phyloP scores from a whole-genome alignment of 108 stramenopile species.

The Skeletonema grethae region DNA sequence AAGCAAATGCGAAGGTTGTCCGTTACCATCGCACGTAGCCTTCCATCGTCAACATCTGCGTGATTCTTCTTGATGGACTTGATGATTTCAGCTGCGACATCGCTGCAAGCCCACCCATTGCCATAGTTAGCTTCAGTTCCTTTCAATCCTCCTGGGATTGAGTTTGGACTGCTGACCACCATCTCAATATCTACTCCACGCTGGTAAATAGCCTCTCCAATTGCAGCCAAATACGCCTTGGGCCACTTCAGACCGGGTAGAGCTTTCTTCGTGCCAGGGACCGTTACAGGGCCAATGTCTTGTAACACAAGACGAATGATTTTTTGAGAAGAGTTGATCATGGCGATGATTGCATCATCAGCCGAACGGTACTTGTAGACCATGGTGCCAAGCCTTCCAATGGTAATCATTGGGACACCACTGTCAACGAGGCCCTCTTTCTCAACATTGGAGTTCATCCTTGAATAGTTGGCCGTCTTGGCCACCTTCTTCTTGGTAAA shows the following conservation, averaged over 20 bases:
- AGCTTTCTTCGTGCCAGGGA: conserved; percentile 43
- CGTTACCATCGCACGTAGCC: conserved; percentile 32
- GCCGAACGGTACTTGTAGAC: conserved; percentile 21
- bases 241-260: conserved; percentile 50
- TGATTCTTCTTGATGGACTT: conserved; percentile 46
- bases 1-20: conserved; percentile 54
- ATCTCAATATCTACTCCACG: conserved; percentile 52
- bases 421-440: not conserved
- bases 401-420: conserved; percentile 42
- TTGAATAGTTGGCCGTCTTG: conserved; percentile 4
- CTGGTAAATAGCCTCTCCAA: conserved; percentile 43
- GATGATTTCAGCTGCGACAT: conserved; percentile 62
- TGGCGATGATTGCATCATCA: conserved; percentile 56
- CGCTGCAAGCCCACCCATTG: conserved; percentile 66
- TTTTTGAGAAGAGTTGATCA: conserved; percentile 46
- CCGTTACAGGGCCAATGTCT: conserved; percentile 52
- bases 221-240: conserved; percentile 29
- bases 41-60: conserved; percentile 29
- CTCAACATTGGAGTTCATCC: not conserved
- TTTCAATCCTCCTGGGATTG: conserved; percentile 46
- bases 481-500: conserved; percentile 26
- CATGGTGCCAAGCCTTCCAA: conserved; percentile 46
- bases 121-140: conserved; percentile 62
- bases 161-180: conserved; percentile 42
- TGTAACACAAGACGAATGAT: conserved; percentile 51